Evolutionary conservation across 129 eudicot species (phyloP), one percentile per base, ranked within the genome.

Genomic region (Centaurea solstitialis): DNA sequence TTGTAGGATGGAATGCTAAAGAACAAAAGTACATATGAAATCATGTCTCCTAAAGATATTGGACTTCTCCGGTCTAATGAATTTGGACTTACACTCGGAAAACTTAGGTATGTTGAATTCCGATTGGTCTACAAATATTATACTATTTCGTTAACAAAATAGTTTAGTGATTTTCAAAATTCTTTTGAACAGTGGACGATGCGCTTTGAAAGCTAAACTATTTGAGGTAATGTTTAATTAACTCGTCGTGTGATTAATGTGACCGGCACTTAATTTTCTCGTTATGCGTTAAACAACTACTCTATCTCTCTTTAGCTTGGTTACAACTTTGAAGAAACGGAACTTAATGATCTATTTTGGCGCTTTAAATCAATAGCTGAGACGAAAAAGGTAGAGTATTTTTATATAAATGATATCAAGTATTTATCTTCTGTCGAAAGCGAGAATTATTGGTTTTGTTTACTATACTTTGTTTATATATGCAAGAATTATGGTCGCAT

Each of bases 1-100:
- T 1, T 26, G 30, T 26, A 26, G n/a, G n/a, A n/a, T n/a, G n/a
- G n/a, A n/a, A n/a, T n/a, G n/a, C n/a, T 53, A 53, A 53, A 53
- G 64, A 53, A 53, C 21, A 53, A 53, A 17, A 53, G 4, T 21
- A 53, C 64, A 53, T 53, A 53, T 53, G 64, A 53, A 53, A 13
- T 53, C 22, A 13, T 53, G 64, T 53, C 21, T 53, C 64, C 64
- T 17, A 21, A 53, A 53, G 64, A 53, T 53, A 53, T 53, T 17
- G 64, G 64, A 53, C 64, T 53, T 53, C 9, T 0, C 17, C 64
- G 98, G 6, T 62, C 92, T 26, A 88, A 89, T 84, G 90, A 93
- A 71, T 85, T 93, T 68, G 98, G 98, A 30, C 88, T 93, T 80
- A 93, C 89, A 79, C 98, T 93, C 53, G 98, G 98, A 40, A 93